Conservation (phyloP, 2,329 filamentous ascomycete genomes). For the Stagonosporopsis rhizophila region DNA sequence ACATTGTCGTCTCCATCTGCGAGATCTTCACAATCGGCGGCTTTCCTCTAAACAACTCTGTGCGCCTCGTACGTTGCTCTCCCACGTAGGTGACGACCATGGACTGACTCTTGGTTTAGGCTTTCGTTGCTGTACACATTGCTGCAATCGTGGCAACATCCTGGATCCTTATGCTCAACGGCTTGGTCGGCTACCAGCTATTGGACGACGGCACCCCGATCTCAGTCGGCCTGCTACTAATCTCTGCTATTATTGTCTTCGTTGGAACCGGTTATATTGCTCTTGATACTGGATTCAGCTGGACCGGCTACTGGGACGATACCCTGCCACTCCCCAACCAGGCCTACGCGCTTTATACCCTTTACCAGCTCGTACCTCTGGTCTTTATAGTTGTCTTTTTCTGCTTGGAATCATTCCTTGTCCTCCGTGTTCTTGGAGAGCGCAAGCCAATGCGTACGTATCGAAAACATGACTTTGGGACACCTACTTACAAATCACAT, state of each 20-base stretch:
- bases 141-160: slow-evolving; percentile 85
- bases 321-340: slow-evolving; percentile 61
- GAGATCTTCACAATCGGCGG: slow-evolving; percentile 96
- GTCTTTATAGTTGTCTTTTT: slow-evolving; percentile 90
- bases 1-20: slow-evolving; percentile 87
- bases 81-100: not conserved
- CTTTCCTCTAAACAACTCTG: slow-evolving; percentile 75
- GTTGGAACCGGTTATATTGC: slow-evolving; percentile 95
- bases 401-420: slow-evolving; percentile 80
- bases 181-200: slow-evolving; percentile 89
- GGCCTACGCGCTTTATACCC: slow-evolving; percentile 86
- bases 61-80: slow-evolving; percentile 70
- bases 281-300: slow-evolving; percentile 87
- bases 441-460: slow-evolving; percentile 82
- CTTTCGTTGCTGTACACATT: slow-evolving; percentile 88
- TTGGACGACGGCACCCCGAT: slow-evolving; percentile 90
- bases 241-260: slow-evolving; percentile 75
- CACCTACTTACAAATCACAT: slow-evolving; percentile 22
- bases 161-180: slow-evolving; percentile 93
- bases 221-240: slow-evolving; percentile 76
- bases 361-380: slow-evolving; percentile 89
- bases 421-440: slow-evolving; percentile 86
- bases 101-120: slow-evolving; percentile 57
- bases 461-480: not conserved
- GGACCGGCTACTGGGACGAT: slow-evolving; percentile 77